phyloP scores from a whole-genome alignment of 352 stramenopile species.

The Pythium sukuiense region DNA sequence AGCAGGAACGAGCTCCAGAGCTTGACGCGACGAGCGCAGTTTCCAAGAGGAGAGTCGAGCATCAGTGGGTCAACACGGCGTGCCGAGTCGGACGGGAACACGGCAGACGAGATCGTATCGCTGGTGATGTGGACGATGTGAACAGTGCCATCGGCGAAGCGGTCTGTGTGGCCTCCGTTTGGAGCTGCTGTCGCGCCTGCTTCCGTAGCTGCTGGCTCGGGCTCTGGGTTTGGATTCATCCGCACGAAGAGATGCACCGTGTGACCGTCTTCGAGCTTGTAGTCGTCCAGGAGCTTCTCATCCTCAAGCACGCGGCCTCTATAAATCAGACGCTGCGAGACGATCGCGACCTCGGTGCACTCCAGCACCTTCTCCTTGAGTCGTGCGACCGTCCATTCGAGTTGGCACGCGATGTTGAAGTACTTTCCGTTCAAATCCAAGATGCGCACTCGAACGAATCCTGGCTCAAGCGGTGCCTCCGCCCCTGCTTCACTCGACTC shows the following conservation, averaged over 20 bases:
- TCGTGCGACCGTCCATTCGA: constrained; percentile 62
- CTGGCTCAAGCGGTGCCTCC: constrained; percentile 27
- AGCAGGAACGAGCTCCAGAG: constrained; percentile 87
- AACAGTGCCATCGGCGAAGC: constrained; percentile 49
- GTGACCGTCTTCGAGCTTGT: constrained; percentile 91
- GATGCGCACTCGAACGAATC: constrained; percentile 67
- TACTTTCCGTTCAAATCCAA: constrained; percentile 87
- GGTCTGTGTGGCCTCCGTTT: constrained; percentile 20
- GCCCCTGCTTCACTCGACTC: constrained; percentile 6
- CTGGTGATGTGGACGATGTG: constrained; percentile 79
- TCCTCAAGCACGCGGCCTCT: constrained; percentile 88
- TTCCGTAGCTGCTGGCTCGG: constrained; percentile 34
- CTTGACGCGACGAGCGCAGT: constrained; percentile 81
- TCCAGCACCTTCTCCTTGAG: constrained; percentile 79
- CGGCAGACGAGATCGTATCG: constrained; percentile 79
- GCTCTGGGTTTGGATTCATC: constrained; percentile 54
- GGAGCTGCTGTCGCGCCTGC: constrained; percentile 24
- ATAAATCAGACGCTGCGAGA: constrained; percentile 90
- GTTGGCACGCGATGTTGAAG: constrained; percentile 65
- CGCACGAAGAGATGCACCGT: constrained; percentile 91
- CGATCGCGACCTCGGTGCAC: constrained; percentile 63
- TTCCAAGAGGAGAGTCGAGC: constrained; percentile 80
- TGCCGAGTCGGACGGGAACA: constrained; percentile 83
- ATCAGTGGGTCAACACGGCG: constrained; percentile 83
- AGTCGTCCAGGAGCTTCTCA: constrained; percentile 62